A percentile compares a stretch with the other conserved stretches of the same genome.
phyloP scores from a whole-genome alignment of 2,329 filamentous ascomycete species.

The Fusarium sp. region DNA sequence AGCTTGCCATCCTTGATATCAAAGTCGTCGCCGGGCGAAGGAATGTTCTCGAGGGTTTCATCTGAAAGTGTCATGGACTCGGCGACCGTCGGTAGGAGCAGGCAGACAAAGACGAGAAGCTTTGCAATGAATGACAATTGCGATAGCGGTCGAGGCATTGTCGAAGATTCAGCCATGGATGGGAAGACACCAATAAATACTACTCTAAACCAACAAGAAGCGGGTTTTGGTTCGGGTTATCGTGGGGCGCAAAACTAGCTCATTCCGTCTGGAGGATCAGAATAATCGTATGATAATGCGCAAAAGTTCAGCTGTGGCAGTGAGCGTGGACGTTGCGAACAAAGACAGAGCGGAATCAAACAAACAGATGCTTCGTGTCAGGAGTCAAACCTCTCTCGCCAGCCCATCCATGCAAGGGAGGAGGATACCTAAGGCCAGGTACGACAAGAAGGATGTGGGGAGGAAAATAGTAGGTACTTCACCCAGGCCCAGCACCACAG shows the following conservation, averaged over 20 bases:
- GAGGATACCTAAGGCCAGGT: slow-evolving; percentile 11
- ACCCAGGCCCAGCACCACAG: neutral
- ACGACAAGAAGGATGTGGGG: slow-evolving; percentile 19
- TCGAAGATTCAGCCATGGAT: slow-evolving; percentile 28
- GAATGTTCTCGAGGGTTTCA: slow-evolving; percentile 74
- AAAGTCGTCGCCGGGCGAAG: slow-evolving; percentile 78
- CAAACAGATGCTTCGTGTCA: slow-evolving; percentile 26
- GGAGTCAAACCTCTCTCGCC: slow-evolving; percentile 24
- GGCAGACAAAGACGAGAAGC: slow-evolving; percentile 28
- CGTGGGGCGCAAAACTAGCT: slow-evolving; percentile 36
- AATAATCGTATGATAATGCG: neutral
- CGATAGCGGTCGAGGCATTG: slow-evolving; percentile 27
- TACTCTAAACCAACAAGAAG: slow-evolving; percentile 29
- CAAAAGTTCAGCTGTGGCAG: neutral
- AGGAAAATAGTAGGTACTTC: slow-evolving; percentile 7
- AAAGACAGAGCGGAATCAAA: slow-evolving; percentile 7
- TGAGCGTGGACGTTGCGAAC: neutral
- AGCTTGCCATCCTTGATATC: slow-evolving; percentile 79
- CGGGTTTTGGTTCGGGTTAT: slow-evolving; percentile 29
- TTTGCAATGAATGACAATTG: slow-evolving; percentile 30
- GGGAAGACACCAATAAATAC: slow-evolving; percentile 25
- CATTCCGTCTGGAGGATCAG: slow-evolving; percentile 28
- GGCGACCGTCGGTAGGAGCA: slow-evolving; percentile 39
- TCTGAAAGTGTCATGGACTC: slow-evolving; percentile 72
- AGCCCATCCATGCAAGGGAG: slow-evolving; percentile 34